Conservation (phyloP, 2,329 filamentous ascomycete species). For the Colletotrichum navitas region DNA sequence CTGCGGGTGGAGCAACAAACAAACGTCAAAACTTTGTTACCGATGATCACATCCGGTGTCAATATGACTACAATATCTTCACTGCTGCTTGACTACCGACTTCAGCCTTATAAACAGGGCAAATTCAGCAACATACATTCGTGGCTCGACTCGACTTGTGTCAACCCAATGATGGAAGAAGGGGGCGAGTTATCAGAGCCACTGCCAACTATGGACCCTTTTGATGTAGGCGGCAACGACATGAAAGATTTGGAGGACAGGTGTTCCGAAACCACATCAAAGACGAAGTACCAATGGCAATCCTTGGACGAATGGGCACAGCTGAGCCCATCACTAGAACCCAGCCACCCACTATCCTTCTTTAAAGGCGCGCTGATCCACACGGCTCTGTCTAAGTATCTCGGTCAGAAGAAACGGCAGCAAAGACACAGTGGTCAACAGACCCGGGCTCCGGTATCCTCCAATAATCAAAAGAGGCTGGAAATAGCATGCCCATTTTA, state of each 20-base stretch:
- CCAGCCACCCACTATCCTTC: background rate
- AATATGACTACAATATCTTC: background rate
- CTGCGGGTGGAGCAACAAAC: background rate
- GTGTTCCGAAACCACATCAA: background rate
- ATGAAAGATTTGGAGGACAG: background rate
- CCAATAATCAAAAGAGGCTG: background rate
- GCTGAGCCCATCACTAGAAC: background rate
- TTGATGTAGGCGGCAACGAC: background rate
- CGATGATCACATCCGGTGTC: background rate
- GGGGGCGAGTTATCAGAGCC: background rate
- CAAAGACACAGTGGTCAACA: background rate
- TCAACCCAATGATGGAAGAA: background rate
- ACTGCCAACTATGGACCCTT: no score
- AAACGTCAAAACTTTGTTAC: background rate
- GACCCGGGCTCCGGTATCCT: background rate
- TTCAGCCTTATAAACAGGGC: background rate
- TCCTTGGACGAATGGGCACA: background rate
- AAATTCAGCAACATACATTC: background rate
- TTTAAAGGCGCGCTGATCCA: background rate
- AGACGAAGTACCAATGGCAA: background rate
- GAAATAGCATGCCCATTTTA: conserved; percentile 21
- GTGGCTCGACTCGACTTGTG: background rate
- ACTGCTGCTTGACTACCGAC: no score
- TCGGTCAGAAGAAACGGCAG: background rate
- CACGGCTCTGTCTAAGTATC: background rate